A percentile compares a stretch with the other conserved stretches of the same genome.
Conservation (phyloP, 1,139 yeast species). For the Blastobotrys niveus region DNA sequence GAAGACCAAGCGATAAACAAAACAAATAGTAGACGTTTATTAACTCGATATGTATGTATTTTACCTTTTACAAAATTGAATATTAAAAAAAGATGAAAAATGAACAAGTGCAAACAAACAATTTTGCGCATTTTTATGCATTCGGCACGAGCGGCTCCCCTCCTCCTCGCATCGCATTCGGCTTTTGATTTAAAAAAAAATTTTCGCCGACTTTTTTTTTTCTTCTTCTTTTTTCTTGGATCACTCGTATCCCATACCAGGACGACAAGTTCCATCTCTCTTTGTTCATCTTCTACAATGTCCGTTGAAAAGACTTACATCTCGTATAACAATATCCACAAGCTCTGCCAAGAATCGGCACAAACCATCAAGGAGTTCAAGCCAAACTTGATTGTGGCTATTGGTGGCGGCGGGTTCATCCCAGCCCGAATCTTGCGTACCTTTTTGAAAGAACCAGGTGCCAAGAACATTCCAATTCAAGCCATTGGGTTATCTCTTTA, state of each 20-base stretch:
- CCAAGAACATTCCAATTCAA: slow-evolving; percentile 86
- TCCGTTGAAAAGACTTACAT: slow-evolving; percentile 59
- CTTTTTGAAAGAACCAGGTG: slow-evolving; percentile 77
- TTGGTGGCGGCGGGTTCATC: slow-evolving; percentile 90
- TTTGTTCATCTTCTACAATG: too few species aligned
- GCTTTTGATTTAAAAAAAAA: background rate
- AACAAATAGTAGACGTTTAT: background rate
- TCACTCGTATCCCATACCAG: background rate
- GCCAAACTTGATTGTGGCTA: slow-evolving; percentile 87
- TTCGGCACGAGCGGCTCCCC: too few species aligned
- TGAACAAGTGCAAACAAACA: too few species aligned
- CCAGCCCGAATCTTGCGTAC: slow-evolving; percentile 95
- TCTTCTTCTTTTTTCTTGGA: background rate
- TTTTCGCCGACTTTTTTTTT: background rate
- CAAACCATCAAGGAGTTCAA: slow-evolving; percentile 60
- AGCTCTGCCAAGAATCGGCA: slow-evolving; percentile 84
- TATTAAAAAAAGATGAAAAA: too few species aligned
- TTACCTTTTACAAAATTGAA: too few species aligned
- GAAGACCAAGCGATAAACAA: too few species aligned
- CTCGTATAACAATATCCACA: slow-evolving; percentile 88
- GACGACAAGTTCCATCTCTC: background rate
- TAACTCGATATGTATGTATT: too few species aligned
- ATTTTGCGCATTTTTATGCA: too few species aligned
- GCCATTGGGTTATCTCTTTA: slow-evolving; percentile 88
- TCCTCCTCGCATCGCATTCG: too few species aligned